These are phyloP conservation scores for Jaenimonas drosophilae DNA, from an alignment of 208 protist genomes.

Conservation along the genomic window DNA sequence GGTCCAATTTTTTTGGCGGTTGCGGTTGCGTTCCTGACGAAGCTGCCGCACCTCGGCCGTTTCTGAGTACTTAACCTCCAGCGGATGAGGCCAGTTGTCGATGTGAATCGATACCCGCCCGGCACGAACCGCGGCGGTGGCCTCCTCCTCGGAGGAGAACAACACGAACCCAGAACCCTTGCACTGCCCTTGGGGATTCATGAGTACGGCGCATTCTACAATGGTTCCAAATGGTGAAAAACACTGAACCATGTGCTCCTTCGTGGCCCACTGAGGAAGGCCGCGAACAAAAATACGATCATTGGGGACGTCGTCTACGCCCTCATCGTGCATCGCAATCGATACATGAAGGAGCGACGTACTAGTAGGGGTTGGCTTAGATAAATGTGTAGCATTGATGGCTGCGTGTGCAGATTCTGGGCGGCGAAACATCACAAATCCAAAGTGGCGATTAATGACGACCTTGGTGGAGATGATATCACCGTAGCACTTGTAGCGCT, in stretches of 20 bases:
- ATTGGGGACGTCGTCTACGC: constrained; percentile 80
- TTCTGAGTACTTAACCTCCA: constrained; percentile 85
- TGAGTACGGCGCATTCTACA: constrained; percentile 64
- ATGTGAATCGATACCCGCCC: constrained; percentile 42
- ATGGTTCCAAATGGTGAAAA: constrained; percentile 64
- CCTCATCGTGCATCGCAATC: constrained; percentile 88
- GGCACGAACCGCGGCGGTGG: constrained; percentile 47
- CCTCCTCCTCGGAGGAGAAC: constrained; percentile 62
- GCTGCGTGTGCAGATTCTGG: constrained; percentile 73
- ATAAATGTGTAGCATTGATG: constrained; percentile 79
- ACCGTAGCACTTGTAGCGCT: constrained; percentile 68
- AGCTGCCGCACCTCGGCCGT: constrained; percentile 69
- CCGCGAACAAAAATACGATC: constrained; percentile 82
- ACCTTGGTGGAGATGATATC: constrained; percentile 82
- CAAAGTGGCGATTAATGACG: constrained; percentile 73
- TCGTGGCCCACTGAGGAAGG: constrained; percentile 80
- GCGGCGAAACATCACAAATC: constrained; percentile 84
- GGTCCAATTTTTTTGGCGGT: constrained; percentile 60
- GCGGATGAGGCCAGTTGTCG: constrained; percentile 51
- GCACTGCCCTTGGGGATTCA: constrained; percentile 84
- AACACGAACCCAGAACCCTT: constrained; percentile 88
- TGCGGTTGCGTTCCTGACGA: constrained; percentile 82
- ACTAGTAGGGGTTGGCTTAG: constrained; percentile 36
- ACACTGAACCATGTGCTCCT: constrained; percentile 63
- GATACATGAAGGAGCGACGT: constrained; percentile 67